Conservation (phyloP, 441 rosid genomes). For the Erodium moschatum region DNA sequence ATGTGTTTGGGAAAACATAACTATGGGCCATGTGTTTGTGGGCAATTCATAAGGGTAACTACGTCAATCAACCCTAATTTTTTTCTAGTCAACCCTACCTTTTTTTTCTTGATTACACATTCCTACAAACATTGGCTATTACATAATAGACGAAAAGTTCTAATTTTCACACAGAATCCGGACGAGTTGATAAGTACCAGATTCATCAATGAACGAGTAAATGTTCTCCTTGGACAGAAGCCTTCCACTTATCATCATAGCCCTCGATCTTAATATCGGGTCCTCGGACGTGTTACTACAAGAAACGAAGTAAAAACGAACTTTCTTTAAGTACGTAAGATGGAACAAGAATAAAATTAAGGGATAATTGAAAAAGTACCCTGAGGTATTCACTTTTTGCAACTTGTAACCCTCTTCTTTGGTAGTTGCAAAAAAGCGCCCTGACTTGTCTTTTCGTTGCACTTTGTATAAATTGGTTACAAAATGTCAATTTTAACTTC, state of each 20-base stretch:
- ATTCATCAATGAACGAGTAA: conserved; percentile 42
- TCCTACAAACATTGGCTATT: background rate
- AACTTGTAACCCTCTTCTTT: too few species aligned
- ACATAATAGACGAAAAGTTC: background rate
- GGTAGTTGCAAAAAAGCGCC: too few species aligned
- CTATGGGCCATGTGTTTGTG: too few species aligned
- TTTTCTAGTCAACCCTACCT: too few species aligned
- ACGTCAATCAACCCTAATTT: too few species aligned
- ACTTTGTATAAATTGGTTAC: too few species aligned
- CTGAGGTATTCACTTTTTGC: too few species aligned
- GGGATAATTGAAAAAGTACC: background rate
- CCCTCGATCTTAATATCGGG: conserved; percentile 58
- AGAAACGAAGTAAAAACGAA: background rate
- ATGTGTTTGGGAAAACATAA: too few species aligned
- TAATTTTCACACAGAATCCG: conserved; percentile 4
- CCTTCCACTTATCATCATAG: conserved; percentile 70
- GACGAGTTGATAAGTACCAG: conserved; percentile 36
- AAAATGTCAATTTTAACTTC: too few species aligned
- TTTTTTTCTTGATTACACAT: too few species aligned
- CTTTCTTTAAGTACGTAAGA: background rate
- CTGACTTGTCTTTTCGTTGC: too few species aligned
- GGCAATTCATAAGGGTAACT: too few species aligned
- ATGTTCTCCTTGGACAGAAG: conserved; percentile 55
- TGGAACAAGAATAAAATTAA: background rate
- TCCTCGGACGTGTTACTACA: conserved; percentile 47